These are phyloP conservation scores for Mycena leptocephala DNA, from an alignment of 768 basidiomycete species.

Conservation along the genomic window DNA sequence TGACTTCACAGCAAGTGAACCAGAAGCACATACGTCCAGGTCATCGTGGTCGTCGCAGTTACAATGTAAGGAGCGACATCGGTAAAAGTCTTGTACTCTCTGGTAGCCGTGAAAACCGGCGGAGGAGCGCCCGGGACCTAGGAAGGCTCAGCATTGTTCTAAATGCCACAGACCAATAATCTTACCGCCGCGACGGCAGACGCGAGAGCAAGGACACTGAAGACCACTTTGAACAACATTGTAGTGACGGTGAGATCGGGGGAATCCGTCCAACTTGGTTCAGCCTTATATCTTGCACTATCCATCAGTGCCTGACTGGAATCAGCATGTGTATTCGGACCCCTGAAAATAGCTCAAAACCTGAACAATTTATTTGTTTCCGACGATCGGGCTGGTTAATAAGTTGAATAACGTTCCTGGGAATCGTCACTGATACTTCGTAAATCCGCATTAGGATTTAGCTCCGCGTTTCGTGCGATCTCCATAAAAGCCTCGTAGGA, in stretches of 20 bases:
- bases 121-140: not conserved
- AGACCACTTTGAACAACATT: slow-evolving; percentile 16
- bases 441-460: not conserved
- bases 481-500: not conserved
- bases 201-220: slow-evolving; percentile 19
- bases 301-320: not conserved
- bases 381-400: not conserved
- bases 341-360: not conserved
- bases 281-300: not conserved
- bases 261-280: not conserved
- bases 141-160: not conserved
- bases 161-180: not conserved
- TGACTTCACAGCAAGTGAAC: not conserved
- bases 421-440: not conserved
- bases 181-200: slow-evolving; percentile 28
- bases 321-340: not conserved
- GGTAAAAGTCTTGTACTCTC: slow-evolving; percentile 45
- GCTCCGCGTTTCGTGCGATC: not conserved
- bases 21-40: slow-evolving; percentile 49
- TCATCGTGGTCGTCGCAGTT: slow-evolving; percentile 44
- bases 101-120: slow-evolving; percentile 43
- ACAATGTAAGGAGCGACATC: slow-evolving; percentile 47
- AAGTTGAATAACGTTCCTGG: too few species aligned
- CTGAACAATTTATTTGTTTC: not conserved
- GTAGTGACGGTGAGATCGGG: not conserved